Percentiles rank a stretch among this genome's conserved stretches.
These are phyloP conservation scores for Daldinia sp. DNA, from an alignment of 2,329 filamentous ascomycete genomes.

Conservation along the genomic window DNA sequence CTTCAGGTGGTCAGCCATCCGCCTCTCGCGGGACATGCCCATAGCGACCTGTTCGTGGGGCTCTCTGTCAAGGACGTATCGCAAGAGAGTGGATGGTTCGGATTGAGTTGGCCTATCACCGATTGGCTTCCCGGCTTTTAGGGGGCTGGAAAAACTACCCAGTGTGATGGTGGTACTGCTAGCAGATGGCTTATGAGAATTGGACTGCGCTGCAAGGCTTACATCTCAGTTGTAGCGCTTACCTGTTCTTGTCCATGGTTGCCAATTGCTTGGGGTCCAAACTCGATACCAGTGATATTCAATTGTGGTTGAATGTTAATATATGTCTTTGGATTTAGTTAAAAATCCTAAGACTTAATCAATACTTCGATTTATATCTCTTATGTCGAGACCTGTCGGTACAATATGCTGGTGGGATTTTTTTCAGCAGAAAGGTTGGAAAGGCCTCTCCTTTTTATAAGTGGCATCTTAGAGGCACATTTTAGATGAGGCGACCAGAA, in stretches of 20 bases:
- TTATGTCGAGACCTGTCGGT: background rate
- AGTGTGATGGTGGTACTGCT: slow-evolving; percentile 10
- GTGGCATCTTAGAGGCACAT: background rate
- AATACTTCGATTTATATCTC: background rate
- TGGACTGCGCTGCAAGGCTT: background rate
- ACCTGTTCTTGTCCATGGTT: slow-evolving; percentile 32
- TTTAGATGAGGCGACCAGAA: background rate
- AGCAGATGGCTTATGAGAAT: slow-evolving; percentile 12
- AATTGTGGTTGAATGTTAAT: background rate
- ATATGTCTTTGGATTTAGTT: background rate
- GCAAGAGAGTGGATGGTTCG: background rate
- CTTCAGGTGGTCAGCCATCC: background rate
- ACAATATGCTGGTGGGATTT: background rate
- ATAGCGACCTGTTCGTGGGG: slow-evolving; percentile 26
- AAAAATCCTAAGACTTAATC: background rate
- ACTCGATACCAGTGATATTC: background rate
- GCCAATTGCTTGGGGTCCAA: background rate
- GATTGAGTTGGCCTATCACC: background rate
- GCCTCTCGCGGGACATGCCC: background rate
- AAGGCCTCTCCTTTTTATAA: background rate
- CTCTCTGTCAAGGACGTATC: slow-evolving; percentile 13
- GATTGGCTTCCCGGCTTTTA: slow-evolving; percentile 7
- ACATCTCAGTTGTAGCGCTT: slow-evolving; percentile 5
- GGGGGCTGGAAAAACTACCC: slow-evolving; percentile 8
- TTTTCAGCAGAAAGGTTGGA: background rate